Evolutionary conservation across 768 basidiomycete species (phyloP), one percentile per base, ranked within the genome.

Genomic region (Gymnopilus dilepis): DNA sequence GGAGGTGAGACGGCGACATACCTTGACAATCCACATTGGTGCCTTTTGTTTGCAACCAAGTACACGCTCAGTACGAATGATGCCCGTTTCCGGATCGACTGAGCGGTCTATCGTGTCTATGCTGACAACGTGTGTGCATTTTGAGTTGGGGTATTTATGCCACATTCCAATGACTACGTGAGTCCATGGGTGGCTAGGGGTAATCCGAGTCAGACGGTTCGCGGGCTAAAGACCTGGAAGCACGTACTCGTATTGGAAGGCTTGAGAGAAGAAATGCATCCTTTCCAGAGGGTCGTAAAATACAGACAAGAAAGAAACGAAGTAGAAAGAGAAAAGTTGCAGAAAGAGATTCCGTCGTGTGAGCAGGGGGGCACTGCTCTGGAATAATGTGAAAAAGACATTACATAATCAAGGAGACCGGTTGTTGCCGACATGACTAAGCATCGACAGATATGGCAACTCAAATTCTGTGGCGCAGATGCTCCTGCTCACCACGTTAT

Each of bases 111-210:
- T 62, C 28, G 95, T 94, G 74, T 95, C 93, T 71, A 95, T 84
- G 65, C 90, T 91, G 66, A 94, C 80, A 66, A 95, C 94, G 73
- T 95, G 94, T 22, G 90, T 85, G 76, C 93, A 94, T 70, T 91
- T 91, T 56, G 94, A 90, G 74, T 97, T 97, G 54, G 95, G 95
- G 76, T 97, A 97, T 82, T 97, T 97, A 66, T 90, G 89, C 91
- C 94, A 95, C 84, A 97, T 92, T 65, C 92, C 92, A 71, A 91
- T 89, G 63, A 95, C 87, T 67, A 96, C 94, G 79, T 94, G 93
- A 62, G 88, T 83, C 90, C 95, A 96, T 41, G 94, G 84, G 72
- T 95, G 93, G 63, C 95, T 97, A 67, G 55, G 45, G 43, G 5
- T 56, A 61, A 68, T 59, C 60, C 54, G 66, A 28, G 48, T 59